A percentile compares a stretch with the other conserved stretches of the same genome.
Conservation (phyloP, 352 stramenopile species). For the Aphanomyces invadans region DNA sequence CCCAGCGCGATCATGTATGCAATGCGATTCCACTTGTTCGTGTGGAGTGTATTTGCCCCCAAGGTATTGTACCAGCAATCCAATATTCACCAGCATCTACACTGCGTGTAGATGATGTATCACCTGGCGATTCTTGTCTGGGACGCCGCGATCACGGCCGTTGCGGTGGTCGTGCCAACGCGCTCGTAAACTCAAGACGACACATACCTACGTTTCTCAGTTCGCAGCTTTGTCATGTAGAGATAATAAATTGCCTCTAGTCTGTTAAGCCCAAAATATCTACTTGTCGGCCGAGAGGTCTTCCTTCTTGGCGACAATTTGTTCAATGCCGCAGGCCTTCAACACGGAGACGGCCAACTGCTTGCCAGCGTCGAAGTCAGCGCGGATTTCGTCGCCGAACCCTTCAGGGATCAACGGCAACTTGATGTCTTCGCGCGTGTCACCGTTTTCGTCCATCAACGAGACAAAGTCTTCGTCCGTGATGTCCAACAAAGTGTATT, state of each 20-base stretch:
- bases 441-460: slow-evolving; percentile 96
- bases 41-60: slow-evolving; percentile 86
- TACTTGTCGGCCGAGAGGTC: slow-evolving; percentile 37
- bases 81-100: no score
- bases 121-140: slow-evolving; percentile 3
- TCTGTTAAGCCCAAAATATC: slow-evolving; percentile 13
- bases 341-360: slow-evolving; percentile 94
- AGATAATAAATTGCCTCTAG: slow-evolving; percentile 10
- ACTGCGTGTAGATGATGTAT: slow-evolving; percentile 26
- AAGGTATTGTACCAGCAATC: no score
- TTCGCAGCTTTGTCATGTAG: no score
- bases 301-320: slow-evolving; percentile 98
- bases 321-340: slow-evolving; percentile 95
- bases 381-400: slow-evolving; percentile 95
- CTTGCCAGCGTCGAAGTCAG: slow-evolving; percentile 95
- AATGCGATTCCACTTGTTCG: slow-evolving; percentile 87
- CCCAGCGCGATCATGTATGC: slow-evolving; percentile 69
- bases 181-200: no score
- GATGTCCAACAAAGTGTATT: slow-evolving; percentile 99
- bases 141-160: not conserved
- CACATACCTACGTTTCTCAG: no score
- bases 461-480: slow-evolving; percentile 96
- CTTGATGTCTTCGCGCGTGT: slow-evolving; percentile 98
- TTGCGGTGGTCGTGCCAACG: no score
- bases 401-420: slow-evolving; percentile 92